Conservation (phyloP, 192 early-diverging fungal species). For the Backusella circina region DNA sequence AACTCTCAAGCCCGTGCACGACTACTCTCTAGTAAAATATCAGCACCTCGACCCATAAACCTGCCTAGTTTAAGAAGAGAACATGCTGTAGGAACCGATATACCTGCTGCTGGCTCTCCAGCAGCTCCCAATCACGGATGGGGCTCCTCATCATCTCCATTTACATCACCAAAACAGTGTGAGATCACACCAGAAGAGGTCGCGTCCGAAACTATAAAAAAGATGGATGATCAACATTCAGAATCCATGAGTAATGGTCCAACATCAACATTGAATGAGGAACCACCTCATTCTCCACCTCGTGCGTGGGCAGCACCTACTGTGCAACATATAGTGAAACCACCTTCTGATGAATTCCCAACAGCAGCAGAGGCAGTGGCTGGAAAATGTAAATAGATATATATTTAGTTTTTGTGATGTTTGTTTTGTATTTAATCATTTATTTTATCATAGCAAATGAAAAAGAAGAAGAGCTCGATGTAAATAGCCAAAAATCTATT, state of each 20-base stretch:
- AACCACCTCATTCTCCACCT: background rate
- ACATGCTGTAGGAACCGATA: conserved; percentile 28
- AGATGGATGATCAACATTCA: background rate
- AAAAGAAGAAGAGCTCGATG: background rate
- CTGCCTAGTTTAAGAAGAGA: conserved; percentile 35
- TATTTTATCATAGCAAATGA: background rate
- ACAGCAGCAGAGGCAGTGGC: background rate
- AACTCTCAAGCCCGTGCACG: conserved; percentile 15
- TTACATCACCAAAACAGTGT: background rate
- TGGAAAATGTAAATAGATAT: background rate
- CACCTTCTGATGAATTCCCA: background rate
- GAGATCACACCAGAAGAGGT: background rate
- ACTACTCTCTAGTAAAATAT: conserved; percentile 27
- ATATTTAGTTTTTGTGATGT: background rate
- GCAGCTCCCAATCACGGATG: conserved; percentile 18
- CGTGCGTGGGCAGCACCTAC: conserved; percentile 21
- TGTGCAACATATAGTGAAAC: background rate
- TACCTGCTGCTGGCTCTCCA: conserved; percentile 8
- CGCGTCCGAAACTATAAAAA: background rate
- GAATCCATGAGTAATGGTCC: background rate
- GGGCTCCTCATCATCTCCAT: conserved; percentile 20
- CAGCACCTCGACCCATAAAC: conserved; percentile 37
- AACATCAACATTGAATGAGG: background rate
- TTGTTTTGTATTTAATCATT: background rate
- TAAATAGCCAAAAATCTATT: background rate